phyloP scores from a whole-genome alignment of 2,329 filamentous ascomycete species.

The Neodidymelliopsis sp. region DNA sequence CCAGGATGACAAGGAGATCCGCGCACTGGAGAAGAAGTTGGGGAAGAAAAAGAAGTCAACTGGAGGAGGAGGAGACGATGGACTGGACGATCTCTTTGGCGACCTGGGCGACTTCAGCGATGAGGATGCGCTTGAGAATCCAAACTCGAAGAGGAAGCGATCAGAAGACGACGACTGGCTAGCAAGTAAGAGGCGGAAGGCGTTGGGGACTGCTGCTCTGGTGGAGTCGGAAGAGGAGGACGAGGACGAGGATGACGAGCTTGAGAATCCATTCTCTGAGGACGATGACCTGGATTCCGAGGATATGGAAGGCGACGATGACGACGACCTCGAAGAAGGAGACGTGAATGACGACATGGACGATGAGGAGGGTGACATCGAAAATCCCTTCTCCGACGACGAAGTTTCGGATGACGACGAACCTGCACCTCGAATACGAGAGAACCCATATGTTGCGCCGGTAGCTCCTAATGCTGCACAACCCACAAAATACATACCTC shows the following conservation, averaged over 20 bases:
- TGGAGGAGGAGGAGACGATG: slow-evolving; percentile 73
- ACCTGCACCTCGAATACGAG: slow-evolving; percentile 59
- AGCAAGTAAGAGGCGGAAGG: slow-evolving; percentile 64
- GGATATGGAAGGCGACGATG: slow-evolving; percentile 29
- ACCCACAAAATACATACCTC: slow-evolving; percentile 82
- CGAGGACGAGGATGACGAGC: slow-evolving; percentile 37
- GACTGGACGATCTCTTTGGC: slow-evolving; percentile 78
- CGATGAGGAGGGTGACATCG: slow-evolving; percentile 31
- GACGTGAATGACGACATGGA: slow-evolving; percentile 47
- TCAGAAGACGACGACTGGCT: slow-evolving; percentile 69
- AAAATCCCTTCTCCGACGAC: slow-evolving; percentile 43
- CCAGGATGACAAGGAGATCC: slow-evolving; percentile 88
- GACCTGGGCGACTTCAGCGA: slow-evolving; percentile 62
- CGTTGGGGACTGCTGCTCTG: slow-evolving; percentile 34
- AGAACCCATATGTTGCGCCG: slow-evolving; percentile 91
- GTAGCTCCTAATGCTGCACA: slow-evolving; percentile 52
- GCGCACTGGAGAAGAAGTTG: slow-evolving; percentile 83
- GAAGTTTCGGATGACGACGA: slow-evolving; percentile 33
- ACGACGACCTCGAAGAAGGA: slow-evolving; percentile 25
- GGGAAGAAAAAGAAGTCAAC: slow-evolving; percentile 77
- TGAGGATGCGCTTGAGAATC: slow-evolving; percentile 54
- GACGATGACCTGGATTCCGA: slow-evolving; percentile 45
- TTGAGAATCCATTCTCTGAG: slow-evolving; percentile 25
- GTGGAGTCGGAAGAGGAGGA: slow-evolving; percentile 23
- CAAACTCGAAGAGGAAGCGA: slow-evolving; percentile 62